Percentiles rank a stretch among this genome's conserved stretches.
Evolutionary conservation across 73 alveolate species (phyloP).

Genomic region (Symbiodinium natans): DNA sequence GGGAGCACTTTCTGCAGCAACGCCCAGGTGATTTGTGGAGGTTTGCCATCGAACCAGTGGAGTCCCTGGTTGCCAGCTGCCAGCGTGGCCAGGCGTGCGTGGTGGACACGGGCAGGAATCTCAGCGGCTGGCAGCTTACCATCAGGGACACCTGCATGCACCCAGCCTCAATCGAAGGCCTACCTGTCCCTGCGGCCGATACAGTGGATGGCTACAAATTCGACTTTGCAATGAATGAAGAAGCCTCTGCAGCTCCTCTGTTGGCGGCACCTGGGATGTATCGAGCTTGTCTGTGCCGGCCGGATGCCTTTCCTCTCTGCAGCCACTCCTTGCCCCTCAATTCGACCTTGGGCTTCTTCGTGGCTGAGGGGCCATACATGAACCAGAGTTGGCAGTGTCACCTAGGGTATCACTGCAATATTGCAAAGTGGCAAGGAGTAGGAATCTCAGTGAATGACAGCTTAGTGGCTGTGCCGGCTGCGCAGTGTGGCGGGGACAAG

Average conservation of each 20-base stretch:
- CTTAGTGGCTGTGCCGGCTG: not conserved
- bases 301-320: no score
- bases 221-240: not conserved
- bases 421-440: not conserved
- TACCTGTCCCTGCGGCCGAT: not conserved
- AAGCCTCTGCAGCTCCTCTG: not conserved
- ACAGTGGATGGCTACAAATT: not conserved
- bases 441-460: not conserved
- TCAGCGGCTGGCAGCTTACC: no score
- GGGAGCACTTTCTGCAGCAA: no score
- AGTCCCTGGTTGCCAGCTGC: not conserved
- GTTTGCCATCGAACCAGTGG: not conserved
- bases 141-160: not conserved
- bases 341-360: not conserved
- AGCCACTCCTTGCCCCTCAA: not conserved
- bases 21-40: not conserved
- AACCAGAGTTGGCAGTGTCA: not conserved
- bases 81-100: not conserved
- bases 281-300: not conserved
- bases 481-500: not conserved
- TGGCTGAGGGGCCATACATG: not conserved
- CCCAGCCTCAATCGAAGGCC: not conserved
- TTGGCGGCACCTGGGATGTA: not conserved
- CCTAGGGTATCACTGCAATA: not conserved
- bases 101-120: no score